phyloP scores from a whole-genome alignment of 345 rosid species.

The Hibiscus trionum region DNA sequence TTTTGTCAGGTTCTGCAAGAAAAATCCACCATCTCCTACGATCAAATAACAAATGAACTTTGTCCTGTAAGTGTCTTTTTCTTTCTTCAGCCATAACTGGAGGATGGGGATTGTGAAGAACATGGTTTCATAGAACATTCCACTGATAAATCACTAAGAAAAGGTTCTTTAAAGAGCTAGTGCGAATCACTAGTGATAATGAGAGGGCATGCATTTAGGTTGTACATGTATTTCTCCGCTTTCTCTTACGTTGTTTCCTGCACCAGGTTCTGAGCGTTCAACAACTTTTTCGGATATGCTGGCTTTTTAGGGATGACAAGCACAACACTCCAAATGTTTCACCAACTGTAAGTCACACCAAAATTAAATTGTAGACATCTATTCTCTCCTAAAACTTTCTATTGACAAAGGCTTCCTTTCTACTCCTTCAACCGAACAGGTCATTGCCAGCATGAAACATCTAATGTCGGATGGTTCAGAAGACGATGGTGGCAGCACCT shows the following conservation, averaged over 20 bases:
- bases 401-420: neutral
- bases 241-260: neutral
- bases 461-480: conserved; percentile 50
- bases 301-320: conserved; percentile 59
- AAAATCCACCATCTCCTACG: conserved; percentile 67
- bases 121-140: no score
- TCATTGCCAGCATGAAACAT: conserved; percentile 68
- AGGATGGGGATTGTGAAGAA: neutral
- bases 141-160: no score
- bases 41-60: conserved; percentile 73
- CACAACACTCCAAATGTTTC: conserved; percentile 50
- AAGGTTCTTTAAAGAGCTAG: neutral
- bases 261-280: conserved; percentile 66
- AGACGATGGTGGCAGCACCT: conserved; percentile 48
- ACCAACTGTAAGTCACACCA: conserved; percentile 43
- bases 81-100: neutral
- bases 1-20: conserved; percentile 57
- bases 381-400: neutral
- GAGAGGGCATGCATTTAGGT: no score
- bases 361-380: neutral
- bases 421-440: conserved; percentile 32
- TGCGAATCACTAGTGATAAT: neutral
- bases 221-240: neutral
- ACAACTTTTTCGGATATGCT: conserved; percentile 73
- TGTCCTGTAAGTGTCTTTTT: conserved; percentile 59